Evolutionary conservation across 345 rosid genomes (phyloP).

Genomic region (Citrus reticulata): DNA sequence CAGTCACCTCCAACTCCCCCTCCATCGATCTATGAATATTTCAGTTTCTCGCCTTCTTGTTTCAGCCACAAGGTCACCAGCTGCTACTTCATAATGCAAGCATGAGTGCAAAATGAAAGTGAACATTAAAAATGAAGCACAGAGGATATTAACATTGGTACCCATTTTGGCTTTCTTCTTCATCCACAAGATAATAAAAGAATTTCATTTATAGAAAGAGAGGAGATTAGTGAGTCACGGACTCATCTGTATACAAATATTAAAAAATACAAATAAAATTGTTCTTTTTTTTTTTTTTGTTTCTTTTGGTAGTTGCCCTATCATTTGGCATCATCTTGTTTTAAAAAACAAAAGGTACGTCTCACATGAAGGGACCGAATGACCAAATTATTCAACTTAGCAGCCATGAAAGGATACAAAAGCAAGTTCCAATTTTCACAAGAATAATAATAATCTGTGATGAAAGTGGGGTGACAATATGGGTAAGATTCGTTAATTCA

Average conservation of each 20-base stretch:
- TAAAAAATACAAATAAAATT: too few species aligned
- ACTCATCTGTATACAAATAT: neutral
- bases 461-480: too few species aligned
- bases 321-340: neutral
- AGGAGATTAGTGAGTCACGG: neutral
- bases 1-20: neutral
- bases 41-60: slow-evolving; percentile 1
- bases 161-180: slow-evolving; percentile 8
- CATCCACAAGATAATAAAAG: neutral
- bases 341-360: too few species aligned
- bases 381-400: neutral
- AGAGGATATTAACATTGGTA: neutral
- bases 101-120: neutral
- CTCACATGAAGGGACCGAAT: neutral
- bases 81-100: neutral
- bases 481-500: too few species aligned
- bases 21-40: slow-evolving; percentile 12
- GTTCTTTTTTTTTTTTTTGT: neutral
- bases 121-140: neutral
- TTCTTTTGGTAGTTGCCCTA: neutral
- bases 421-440: neutral
- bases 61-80: neutral
- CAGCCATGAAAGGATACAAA: neutral
- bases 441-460: too few species aligned
- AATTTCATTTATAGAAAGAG: neutral